Evolutionary conservation across 179 eudicot species (phyloP), one percentile per base, ranked within the genome.

Genomic region (Patellifolia procumbens): DNA sequence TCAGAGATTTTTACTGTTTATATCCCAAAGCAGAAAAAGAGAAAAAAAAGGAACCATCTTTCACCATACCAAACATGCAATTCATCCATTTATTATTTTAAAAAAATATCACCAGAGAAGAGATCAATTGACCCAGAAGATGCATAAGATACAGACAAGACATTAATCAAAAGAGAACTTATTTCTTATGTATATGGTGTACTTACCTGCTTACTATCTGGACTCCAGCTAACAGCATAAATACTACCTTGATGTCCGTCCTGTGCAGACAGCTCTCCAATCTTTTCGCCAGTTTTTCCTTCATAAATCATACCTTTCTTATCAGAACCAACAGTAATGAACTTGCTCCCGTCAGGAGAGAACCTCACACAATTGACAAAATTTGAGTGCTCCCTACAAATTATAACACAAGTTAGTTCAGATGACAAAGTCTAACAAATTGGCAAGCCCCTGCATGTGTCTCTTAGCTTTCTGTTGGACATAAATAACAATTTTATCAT

Each of bases 171-270:
- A 63, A 20, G 7, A 49, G 34, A 69, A 32, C 7, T 35, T 66
- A 22, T 43, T 24, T 17, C 11, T 11, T n/a, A 42, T 66, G 24
- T 3, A 22, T 7, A 42, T 39, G 56, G 42, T 70, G 43, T n/a
- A 31, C 62, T 72, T 81, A 87, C 99, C 93, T 93, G 85, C 86
- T 89, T 91, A 76, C 97, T 81, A 78, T 95, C 97, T 58, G 95
- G 90, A 76, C 98, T 91, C 99, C 99, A 95, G 84, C 98, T 93
- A 68, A 91, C 92, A 35, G 99, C 97, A 83, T 95, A 95, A 76
- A 95, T 89, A 84, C 98, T 95, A 58, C 99, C 99, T 73, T 83
- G 91, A 83, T 95, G 99, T 68, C 91, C 93, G 77, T 88, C 93
- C 72, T 95, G 97, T 39, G 91, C 73, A 52, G 95, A 91, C 51